Percentiles rank a stretch among this genome's conserved stretches.
phyloP scores from a whole-genome alignment of 306 rosid genomes.

The Fragaria ananassa region DNA sequence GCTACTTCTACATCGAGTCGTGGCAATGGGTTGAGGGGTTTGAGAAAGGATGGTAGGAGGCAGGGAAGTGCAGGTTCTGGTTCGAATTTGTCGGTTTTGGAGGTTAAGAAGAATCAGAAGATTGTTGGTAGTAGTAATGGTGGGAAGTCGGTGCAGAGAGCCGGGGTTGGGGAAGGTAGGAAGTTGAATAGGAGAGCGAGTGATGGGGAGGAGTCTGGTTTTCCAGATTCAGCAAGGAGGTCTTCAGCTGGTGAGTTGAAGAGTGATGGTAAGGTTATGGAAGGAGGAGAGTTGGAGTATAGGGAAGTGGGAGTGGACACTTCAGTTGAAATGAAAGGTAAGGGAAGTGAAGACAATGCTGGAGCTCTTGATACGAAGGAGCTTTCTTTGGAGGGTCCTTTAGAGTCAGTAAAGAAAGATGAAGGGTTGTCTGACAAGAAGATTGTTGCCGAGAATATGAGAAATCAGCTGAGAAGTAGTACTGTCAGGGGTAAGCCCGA shows the following conservation, averaged over 20 bases:
- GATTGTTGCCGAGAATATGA: conserved; percentile 32
- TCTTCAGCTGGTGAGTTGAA: conserved; percentile 41
- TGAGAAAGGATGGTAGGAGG: conserved; percentile 51
- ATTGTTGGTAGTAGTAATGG: conserved; percentile 23
- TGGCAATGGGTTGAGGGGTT: conserved; percentile 41
- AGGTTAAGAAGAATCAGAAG: conserved; percentile 49
- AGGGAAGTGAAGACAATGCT: conserved; percentile 39
- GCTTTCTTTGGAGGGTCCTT: conserved; percentile 31
- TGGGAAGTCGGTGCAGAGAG: conserved; percentile 34
- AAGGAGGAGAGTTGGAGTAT: conserved; percentile 28
- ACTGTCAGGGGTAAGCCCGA: conserved; percentile 38
- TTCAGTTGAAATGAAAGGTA: conserved; percentile 24
- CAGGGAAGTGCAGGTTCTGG: conserved; percentile 37
- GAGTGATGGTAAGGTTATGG: conserved; percentile 35
- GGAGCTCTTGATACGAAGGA: conserved; percentile 27
- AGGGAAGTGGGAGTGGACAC: conserved; percentile 34
- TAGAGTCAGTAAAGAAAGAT: conserved; percentile 24
- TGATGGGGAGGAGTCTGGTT: conserved; percentile 58
- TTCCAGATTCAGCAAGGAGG: conserved; percentile 41
- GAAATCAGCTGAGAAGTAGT: conserved; percentile 40
- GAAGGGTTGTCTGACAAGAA: conserved; percentile 34
- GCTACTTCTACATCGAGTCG: conserved; percentile 38
- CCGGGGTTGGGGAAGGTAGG: conserved; percentile 32
- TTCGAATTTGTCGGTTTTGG: conserved; percentile 27
- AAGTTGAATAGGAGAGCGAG: conserved; percentile 54